Base-by-base conservation (phyloP, 2,329 filamentous ascomycete species). In the Xylaria sp. region DNA sequence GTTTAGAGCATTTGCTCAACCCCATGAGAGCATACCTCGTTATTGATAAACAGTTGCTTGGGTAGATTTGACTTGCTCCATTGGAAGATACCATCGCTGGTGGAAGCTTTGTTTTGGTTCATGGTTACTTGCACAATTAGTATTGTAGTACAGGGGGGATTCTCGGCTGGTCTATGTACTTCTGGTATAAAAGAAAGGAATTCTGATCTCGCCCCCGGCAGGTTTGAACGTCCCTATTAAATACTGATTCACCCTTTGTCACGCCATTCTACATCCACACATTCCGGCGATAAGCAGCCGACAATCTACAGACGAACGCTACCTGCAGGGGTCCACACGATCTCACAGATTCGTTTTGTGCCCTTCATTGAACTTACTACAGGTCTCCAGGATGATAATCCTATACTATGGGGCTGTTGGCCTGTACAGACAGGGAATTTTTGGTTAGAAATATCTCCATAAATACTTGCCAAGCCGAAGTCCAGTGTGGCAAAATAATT, bases 31-130 rank as follows among this genome's bases (percentile, higher is more conserved):
- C 70, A 57, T 54, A 79, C 80, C 70, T 82, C 76, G 51, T 81
- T 81, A 71, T 81, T 81, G 67, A 82, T 80, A 67, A 81, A 81
- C 4, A 80, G 74, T 63, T 80, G 73, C 72, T 81, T 81, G 7
- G 80, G 80, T 25, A 81, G 71, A 65, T 80, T 80, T 41, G 74
- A 66, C 54, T 74, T 78, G 72, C 67, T 75, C 73, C 75, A 80
- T 12, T 75, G 68, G 25, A 80, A 73, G 2, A 39, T n/a, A 10
- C 51, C 41, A 25, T 63, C 25, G 15, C 34, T 13, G 54, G 20
- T 23, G 7, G 65, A 20, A 3, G 37, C 12, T 50, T 31, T 41
- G 60, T 52, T 55, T 46, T 56, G 55, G 46, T 20, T 39, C 63
- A 69, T 66, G 39, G 18, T 59, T 4, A 59, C 13, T 51, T n/a